Evolutionary conservation across 306 rosid species (phyloP), one percentile per base, ranked within the genome.

Genomic region (Quercus parvula): DNA sequence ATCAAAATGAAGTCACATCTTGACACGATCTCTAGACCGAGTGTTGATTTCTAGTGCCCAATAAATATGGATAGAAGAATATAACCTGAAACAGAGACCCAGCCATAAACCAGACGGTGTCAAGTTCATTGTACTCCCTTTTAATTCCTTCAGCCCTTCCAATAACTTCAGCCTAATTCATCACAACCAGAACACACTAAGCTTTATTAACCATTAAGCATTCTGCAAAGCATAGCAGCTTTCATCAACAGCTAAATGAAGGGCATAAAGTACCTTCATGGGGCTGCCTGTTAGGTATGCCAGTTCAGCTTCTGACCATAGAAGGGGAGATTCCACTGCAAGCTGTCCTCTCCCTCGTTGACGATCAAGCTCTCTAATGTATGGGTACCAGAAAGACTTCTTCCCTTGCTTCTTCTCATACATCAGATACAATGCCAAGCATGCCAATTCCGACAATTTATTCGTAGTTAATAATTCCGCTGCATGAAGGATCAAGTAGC

Each of bases 31-130:
- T 56, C 12, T 31, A 63, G 27, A 15, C 5, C 35, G n/a, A 70
- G 11, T 0, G 14, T 24, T 64, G 59, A 8, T 58, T 76, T 72
- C 49, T 27, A 74, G 33, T 66, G 49, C 35, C 27, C 19, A n/a
- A 66, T 71, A 76, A 81, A 75, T 17, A 19, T 17, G 5, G 14
- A 67, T 12, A 59, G 5, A 49, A 38, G 59, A 73, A 59, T 30
- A 51, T 77, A 71, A 92, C 99, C 99, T 91, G 96, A 89, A 95
- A 95, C 64, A 95, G 92, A 61, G 99, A 95, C 77, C 98, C 99
- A 46, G 99, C 97, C 99, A 95, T 95, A 88, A 95, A 95, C 99
- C 99, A 95, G 74, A 95, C 97, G 1, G 98, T 93, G 89, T 93
- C 99, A 70, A 95, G 99, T 75, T 95, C 99, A 46, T 90, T 89